These are phyloP conservation scores for Bondarzewia mesenterica DNA, from an alignment of 1,284 basidiomycete genomes.

Conservation along the genomic window DNA sequence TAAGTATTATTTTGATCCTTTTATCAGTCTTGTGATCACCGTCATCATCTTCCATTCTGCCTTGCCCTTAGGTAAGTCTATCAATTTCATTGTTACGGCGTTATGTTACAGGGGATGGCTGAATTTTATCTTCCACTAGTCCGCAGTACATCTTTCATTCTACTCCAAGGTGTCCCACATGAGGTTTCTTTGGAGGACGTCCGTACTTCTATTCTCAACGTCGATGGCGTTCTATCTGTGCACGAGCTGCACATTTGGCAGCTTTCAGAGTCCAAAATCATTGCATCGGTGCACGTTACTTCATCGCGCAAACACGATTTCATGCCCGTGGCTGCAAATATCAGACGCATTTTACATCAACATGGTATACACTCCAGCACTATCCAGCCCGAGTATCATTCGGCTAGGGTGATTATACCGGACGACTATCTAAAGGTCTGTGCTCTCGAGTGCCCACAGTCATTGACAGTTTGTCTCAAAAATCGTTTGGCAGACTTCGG, in stretches of 20 bases:
- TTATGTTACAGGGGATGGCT: slow-evolving; percentile 9
- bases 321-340: slow-evolving; percentile 83
- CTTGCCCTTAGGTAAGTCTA: slow-evolving; percentile 81
- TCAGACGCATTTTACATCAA: slow-evolving; percentile 78
- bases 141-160: slow-evolving; percentile 90
- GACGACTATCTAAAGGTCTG: slow-evolving; percentile 41
- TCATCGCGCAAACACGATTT: slow-evolving; percentile 79
- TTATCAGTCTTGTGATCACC: slow-evolving; percentile 93
- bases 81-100: slow-evolving; percentile 6
- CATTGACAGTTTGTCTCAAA: slow-evolving; percentile 17
- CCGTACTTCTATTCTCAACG: slow-evolving; percentile 67
- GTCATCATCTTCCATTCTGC: slow-evolving; percentile 96
- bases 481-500: slow-evolving; percentile 17
- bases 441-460: slow-evolving; percentile 32
- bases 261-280: slow-evolving; percentile 80
- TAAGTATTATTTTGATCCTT: slow-evolving; percentile 91
- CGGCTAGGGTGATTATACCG: slow-evolving; percentile 26
- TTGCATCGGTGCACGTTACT: slow-evolving; percentile 94
- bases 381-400: slow-evolving; percentile 77
- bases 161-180: slow-evolving; percentile 93
- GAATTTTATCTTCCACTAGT: slow-evolving; percentile 36
- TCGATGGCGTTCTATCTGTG: slow-evolving; percentile 85
- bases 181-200: slow-evolving; percentile 87
- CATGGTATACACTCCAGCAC: slow-evolving; percentile 94
- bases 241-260: slow-evolving; percentile 99